Percentiles rank a stretch among this genome's conserved stretches.
Evolutionary conservation across 306 rosid genomes (phyloP).

Genomic region (Quercus rubra): DNA sequence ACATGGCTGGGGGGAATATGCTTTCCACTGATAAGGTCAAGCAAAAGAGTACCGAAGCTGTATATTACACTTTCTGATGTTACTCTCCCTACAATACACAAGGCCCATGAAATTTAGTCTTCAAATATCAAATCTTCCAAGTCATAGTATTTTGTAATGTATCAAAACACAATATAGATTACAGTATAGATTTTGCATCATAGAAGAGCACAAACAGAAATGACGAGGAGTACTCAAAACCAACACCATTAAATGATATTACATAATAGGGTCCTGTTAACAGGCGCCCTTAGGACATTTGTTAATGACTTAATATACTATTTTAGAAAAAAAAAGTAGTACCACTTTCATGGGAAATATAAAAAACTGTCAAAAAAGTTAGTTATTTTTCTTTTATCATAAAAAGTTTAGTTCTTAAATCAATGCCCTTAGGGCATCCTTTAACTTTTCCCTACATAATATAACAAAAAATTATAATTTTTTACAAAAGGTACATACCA

Average conservation of each 20-base stretch:
- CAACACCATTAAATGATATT: background rate
- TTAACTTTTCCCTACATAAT: too few relatives aligned
- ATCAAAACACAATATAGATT: background rate
- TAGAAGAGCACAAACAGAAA: background rate
- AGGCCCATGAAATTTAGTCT: background rate
- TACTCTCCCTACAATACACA: constrained; percentile 59
- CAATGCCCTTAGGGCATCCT: too few relatives aligned
- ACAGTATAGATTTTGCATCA: background rate
- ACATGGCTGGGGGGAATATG: constrained; percentile 87
- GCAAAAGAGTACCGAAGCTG: constrained; percentile 84
- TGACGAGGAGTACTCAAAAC: background rate
- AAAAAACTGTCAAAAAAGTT: too few relatives aligned
- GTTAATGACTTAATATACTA: too few relatives aligned
- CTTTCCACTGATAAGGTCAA: constrained; percentile 83
- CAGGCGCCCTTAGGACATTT: too few relatives aligned
- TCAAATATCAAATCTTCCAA: background rate
- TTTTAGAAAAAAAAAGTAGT: too few relatives aligned
- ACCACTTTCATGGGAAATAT: too few relatives aligned
- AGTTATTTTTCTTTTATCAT: too few relatives aligned
- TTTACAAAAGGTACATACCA: constrained; percentile 34
- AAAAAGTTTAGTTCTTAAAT: too few relatives aligned
- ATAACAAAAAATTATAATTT: too few relatives aligned
- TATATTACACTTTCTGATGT: constrained; percentile 81
- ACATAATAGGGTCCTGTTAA: too few relatives aligned
- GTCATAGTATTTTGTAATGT: background rate